A percentile compares a stretch with the other conserved stretches of the same genome.
phyloP scores from a whole-genome alignment of 129 eudicot species.

The Lactuca saligna region DNA sequence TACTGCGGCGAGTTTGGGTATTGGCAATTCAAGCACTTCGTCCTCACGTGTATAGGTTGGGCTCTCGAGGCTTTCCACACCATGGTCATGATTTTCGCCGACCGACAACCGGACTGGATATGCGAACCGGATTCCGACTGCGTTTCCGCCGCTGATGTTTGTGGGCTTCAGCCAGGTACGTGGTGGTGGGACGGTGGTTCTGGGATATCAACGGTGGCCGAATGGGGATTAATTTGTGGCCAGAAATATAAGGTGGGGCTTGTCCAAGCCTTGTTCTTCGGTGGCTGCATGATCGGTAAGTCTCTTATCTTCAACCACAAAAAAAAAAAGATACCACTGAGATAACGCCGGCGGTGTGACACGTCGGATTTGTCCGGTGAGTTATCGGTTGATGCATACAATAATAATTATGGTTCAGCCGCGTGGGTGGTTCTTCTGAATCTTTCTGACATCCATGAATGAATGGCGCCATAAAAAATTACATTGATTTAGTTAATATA shows the following conservation, averaged over 20 bases:
- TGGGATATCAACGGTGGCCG: slow-evolving; percentile 67
- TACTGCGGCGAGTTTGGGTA: slow-evolving; percentile 92
- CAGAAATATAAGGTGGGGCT: slow-evolving; percentile 89
- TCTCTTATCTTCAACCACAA: background rate
- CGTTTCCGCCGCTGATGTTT: slow-evolving; percentile 30
- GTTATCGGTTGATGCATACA: background rate
- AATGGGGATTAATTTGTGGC: slow-evolving; percentile 83
- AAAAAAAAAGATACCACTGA: background rate
- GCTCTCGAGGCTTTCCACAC: slow-evolving; percentile 93
- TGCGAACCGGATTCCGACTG: slow-evolving; percentile 40
- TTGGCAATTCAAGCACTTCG: slow-evolving; percentile 87
- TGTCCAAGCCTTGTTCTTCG: slow-evolving; percentile 87
- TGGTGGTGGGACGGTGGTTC: slow-evolving; percentile 73
- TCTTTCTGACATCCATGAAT: slow-evolving; percentile 2
- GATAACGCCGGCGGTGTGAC: slow-evolving; percentile 19
- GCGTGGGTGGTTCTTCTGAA: slow-evolving; percentile 23
- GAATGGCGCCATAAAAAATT: background rate
- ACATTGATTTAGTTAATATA: background rate
- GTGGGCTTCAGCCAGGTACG: slow-evolving; percentile 52
- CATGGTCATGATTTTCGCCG: slow-evolving; percentile 97
- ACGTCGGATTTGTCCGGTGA: slow-evolving; percentile 11
- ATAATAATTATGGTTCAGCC: background rate
- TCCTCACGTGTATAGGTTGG: slow-evolving; percentile 76
- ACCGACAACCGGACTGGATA: slow-evolving; percentile 78
- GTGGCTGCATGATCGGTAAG: slow-evolving; percentile 92